Percentiles rank a stretch among this genome's conserved stretches.
phyloP scores from a whole-genome alignment of 495 filamentous ascomycete species.

The Acidiella bohemica region DNA sequence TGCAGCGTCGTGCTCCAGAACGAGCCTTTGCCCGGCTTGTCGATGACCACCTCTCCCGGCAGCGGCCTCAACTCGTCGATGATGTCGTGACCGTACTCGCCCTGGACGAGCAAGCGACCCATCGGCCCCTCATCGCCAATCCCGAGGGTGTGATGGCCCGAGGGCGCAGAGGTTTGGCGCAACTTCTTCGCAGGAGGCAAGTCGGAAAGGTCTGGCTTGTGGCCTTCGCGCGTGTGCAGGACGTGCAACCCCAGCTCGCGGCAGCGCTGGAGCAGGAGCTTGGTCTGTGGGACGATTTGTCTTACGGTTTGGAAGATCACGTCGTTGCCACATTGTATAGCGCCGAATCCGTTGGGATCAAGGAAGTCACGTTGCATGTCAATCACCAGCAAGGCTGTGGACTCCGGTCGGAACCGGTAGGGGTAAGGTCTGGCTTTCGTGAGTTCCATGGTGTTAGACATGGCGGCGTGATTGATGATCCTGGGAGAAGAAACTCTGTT shows the following conservation, averaged over 20 bases:
- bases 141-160: constrained; percentile 28
- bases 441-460: constrained; percentile 2
- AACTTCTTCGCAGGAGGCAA: constrained; percentile 41
- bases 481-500: too few relatives aligned
- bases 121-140: constrained; percentile 51
- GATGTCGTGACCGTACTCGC: constrained; percentile 50
- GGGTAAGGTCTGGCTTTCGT: constrained; percentile 37
- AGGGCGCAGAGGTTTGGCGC: constrained; percentile 41
- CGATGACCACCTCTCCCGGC: constrained; percentile 46
- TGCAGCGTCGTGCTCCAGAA: constrained; percentile 55
- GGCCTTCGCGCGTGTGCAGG: constrained; percentile 53
- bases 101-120: constrained; percentile 51
- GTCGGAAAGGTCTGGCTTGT: constrained; percentile 48
- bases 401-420: constrained; percentile 42
- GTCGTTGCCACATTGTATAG: constrained; percentile 12
- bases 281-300: constrained; percentile 28
- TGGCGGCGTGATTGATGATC: too few relatives aligned
- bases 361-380: constrained; percentile 58
- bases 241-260: constrained; percentile 37
- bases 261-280: constrained; percentile 14
- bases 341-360: constrained; percentile 9
- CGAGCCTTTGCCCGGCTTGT: constrained; percentile 54
- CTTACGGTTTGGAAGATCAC: constrained; percentile 6
- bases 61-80: constrained; percentile 44
- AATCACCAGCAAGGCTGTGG: constrained; percentile 54